Evolutionary conservation across 2,329 filamentous ascomycete genomes (phyloP).

Genomic region (Aureobasidium sp.): DNA sequence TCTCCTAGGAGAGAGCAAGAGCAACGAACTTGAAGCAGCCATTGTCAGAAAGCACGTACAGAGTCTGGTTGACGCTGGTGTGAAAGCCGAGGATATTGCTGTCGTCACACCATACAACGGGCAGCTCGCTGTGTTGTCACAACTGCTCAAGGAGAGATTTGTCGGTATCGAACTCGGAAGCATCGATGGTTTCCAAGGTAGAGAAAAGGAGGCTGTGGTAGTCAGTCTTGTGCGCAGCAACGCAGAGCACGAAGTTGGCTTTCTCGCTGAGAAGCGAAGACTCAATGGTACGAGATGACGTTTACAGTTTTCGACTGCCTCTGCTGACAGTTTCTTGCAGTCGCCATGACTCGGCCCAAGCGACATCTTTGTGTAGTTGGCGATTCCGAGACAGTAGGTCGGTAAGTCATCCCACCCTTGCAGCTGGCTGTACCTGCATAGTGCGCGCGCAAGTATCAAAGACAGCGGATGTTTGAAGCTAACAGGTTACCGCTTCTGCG

Average conservation of each 20-base stretch:
- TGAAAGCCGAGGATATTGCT: slow-evolving; percentile 78
- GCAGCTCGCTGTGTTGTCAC: slow-evolving; percentile 71
- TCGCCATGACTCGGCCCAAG: slow-evolving; percentile 93
- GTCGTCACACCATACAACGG: slow-evolving; percentile 96
- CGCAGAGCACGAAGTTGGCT: slow-evolving; percentile 77
- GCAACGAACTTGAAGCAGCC: slow-evolving; percentile 82
- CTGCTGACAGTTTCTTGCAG: slow-evolving; percentile 39
- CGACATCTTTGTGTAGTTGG: slow-evolving; percentile 85
- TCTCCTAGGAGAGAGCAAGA: slow-evolving; percentile 70
- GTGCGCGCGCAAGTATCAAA: not conserved
- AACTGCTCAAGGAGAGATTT: slow-evolving; percentile 69
- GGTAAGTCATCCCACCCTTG: slow-evolving; percentile 50
- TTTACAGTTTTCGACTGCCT: not conserved
- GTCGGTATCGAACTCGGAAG: slow-evolving; percentile 89
- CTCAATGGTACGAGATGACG: slow-evolving; percentile 67
- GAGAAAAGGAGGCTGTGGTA: slow-evolving; percentile 88
- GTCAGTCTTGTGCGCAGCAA: slow-evolving; percentile 95
- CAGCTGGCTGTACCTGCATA: slow-evolving; percentile 16
- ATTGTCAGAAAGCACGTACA: slow-evolving; percentile 73
- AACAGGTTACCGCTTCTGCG: slow-evolving; percentile 6
- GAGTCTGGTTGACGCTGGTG: slow-evolving; percentile 68
- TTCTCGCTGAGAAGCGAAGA: slow-evolving; percentile 82
- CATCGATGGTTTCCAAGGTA: slow-evolving; percentile 91
- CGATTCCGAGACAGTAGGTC: slow-evolving; percentile 86
- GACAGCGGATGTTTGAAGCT: not conserved